Base-by-base conservation (phyloP, 208 protist species). In the Leishmania tarentolae region DNA sequence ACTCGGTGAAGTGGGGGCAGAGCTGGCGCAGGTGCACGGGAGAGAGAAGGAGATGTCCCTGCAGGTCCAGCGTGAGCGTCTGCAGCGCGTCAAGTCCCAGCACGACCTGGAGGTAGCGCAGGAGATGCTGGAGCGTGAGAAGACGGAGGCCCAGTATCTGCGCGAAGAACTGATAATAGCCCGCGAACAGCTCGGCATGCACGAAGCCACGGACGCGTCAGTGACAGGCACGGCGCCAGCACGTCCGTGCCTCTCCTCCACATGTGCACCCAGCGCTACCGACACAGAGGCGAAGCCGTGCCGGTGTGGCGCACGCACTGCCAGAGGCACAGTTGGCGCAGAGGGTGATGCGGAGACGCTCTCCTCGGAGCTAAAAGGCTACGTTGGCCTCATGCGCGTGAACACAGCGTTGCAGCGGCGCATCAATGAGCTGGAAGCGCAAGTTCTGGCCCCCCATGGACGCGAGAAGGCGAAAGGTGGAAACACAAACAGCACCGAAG, bases 301-400 rank as follows among this genome's bases (percentile, higher is more conserved):
- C 42, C 70, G 31, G 50, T 7, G 40, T n/a, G 61, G 24, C 71
- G 71, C 47, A 57, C 61, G 71, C 71, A 52, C 31, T 5, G 37
- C 50, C 71, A 15, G 42, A 8, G 5, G 11, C 71, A 37, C 42
- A 35, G 28, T 13, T 7, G 50, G 61, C 44, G 75, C 46, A 1
- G 81, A 44, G 46, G 78, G 69, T 7, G 80, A 90, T 35, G 83
- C 83, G 0, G 77, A 77, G 0, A 68, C 85, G 1, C 73, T 91
- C 2, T 72, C 81, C 1, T 88, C 88, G 47, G 90, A 94, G 68
- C 15, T 90, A 47, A 93, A 91, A 56, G 92, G 91, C 53, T 94
- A 96, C 80, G 78, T 86, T n/a, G 76, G 88, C 57, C 76, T 96
- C 19, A 93, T 96, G 91, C 72, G 82, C 13, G 28, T 94, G 24